phyloP scores from a whole-genome alignment of 2,329 filamentous ascomycete genomes.

The Paracorniculantispora psalliotae region DNA sequence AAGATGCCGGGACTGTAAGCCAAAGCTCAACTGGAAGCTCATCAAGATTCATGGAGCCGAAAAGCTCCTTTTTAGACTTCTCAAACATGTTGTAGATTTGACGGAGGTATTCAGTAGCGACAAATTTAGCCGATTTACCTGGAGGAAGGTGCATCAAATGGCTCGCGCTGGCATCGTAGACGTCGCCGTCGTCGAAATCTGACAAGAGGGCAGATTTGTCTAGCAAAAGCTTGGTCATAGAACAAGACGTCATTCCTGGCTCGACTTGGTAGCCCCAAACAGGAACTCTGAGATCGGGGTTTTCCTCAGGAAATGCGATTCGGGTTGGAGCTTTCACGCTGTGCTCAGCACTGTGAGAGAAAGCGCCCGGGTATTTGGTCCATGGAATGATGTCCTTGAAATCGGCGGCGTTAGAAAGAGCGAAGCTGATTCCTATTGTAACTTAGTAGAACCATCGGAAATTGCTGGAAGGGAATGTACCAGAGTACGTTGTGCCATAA shows the following conservation, averaged over 20 bases:
- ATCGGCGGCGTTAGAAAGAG: conserved; percentile 16
- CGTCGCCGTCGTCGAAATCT: background rate
- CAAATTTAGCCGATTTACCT: background rate
- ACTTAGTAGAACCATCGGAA: background rate
- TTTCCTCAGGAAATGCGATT: conserved; percentile 17
- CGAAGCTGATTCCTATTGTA: conserved; percentile 15
- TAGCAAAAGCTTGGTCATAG: background rate
- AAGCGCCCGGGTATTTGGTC: conserved; percentile 18
- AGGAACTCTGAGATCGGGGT: conserved; percentile 4
- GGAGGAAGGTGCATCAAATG: background rate
- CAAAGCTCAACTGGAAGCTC: conserved; percentile 14
- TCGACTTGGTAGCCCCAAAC: conserved; percentile 5
- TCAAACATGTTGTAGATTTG: background rate
- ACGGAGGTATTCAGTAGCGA: background rate
- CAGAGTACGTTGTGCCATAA: conserved; percentile 20
- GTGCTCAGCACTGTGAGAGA: conserved; percentile 15
- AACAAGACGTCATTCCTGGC: background rate
- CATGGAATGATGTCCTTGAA: conserved; percentile 17
- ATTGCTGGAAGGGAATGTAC: background rate
- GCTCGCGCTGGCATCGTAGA: background rate
- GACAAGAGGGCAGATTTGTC: background rate
- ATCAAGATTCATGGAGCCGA: background rate
- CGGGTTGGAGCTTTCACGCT: conserved; percentile 17
- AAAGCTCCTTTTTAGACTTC: background rate
- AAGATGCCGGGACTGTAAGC: conserved; percentile 16